Percentiles rank a stretch among this genome's conserved stretches.
Conservation (phyloP, 2,329 filamentous ascomycete species). For the Calonectria henricotiae region DNA sequence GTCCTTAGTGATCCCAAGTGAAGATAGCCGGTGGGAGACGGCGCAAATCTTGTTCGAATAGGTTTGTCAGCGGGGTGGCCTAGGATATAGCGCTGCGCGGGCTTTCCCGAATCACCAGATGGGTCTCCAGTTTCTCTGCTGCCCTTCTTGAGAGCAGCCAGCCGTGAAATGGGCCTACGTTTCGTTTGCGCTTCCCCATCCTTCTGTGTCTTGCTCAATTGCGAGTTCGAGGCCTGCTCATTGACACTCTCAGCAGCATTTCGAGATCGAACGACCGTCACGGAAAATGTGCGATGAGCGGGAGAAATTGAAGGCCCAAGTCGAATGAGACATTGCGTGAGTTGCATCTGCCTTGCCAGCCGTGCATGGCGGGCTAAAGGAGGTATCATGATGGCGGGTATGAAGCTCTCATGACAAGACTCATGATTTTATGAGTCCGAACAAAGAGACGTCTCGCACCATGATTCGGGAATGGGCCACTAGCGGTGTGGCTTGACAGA, state of each 20-base stretch:
- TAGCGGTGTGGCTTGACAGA: slow-evolving; percentile 15
- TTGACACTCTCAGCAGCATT: slow-evolving; percentile 21
- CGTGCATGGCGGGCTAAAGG: slow-evolving; percentile 38
- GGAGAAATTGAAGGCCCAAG: slow-evolving; percentile 9
- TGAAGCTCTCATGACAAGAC: slow-evolving; percentile 45
- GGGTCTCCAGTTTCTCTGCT: slow-evolving; percentile 4
- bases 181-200: slow-evolving; percentile 8
- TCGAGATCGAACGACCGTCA: slow-evolving; percentile 33
- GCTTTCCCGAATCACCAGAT: slow-evolving; percentile 21
- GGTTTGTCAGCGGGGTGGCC: slow-evolving; percentile 70
- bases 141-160: slow-evolving; percentile 50
- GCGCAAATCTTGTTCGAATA: slow-evolving; percentile 83
- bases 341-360: slow-evolving; percentile 34
- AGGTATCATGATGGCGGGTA: slow-evolving; percentile 44
- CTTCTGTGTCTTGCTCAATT: slow-evolving; percentile 21
- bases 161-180: slow-evolving; percentile 39
- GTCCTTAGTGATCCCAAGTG: slow-evolving; percentile 94
- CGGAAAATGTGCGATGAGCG: slow-evolving; percentile 39
- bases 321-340: slow-evolving; percentile 10
- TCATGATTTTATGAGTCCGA: slow-evolving; percentile 34
- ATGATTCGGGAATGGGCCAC: slow-evolving; percentile 41
- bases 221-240: slow-evolving; percentile 8
- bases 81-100: slow-evolving; percentile 53
- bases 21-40: slow-evolving; percentile 93
- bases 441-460: slow-evolving; percentile 36